Conservation (phyloP, 202 grass and related monocot genomes). For the Alloteropsis angusta region DNA sequence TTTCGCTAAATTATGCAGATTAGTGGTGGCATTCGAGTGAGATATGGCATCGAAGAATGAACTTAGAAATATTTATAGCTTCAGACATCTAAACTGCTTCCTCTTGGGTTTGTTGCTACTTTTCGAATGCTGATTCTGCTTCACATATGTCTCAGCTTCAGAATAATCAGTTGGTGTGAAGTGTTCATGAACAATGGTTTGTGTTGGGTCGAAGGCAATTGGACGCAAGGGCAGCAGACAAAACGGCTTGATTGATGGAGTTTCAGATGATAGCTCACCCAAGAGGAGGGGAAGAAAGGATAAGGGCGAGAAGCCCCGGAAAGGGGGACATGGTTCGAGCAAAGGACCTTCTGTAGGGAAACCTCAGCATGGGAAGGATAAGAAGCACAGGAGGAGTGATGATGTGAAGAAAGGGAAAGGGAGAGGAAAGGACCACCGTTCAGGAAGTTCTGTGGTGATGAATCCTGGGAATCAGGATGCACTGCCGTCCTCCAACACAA, state of each 20-base stretch:
- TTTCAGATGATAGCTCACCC: conserved; percentile 6
- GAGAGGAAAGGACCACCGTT: not conserved
- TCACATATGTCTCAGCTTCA: not conserved
- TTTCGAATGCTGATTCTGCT: not conserved
- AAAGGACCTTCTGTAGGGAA: conserved; percentile 3
- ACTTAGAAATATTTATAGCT: not conserved
- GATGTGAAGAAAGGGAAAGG: conserved; percentile 31
- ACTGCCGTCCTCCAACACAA: conserved; percentile 7
- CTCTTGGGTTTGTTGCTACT: not conserved
- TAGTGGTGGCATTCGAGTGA: not conserved
- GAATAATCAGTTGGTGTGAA: not conserved
- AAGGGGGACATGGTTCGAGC: conserved; percentile 20
- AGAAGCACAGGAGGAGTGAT: conserved; percentile 3
- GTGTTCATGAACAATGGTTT: conserved; percentile 20
- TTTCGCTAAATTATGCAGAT: not conserved
- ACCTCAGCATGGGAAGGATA: conserved; percentile 2
- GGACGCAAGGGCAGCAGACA: not conserved
- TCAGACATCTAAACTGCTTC: not conserved
- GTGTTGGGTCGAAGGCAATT: conserved; percentile 16
- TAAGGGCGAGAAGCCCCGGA: conserved; percentile 23
- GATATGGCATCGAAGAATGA: not conserved
- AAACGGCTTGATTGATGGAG: not conserved
- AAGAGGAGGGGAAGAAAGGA: conserved; percentile 30
- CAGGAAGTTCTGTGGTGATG: not conserved
- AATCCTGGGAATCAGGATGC: not conserved